These are phyloP conservation scores for Heracleum sosnowskyi DNA, from an alignment of 129 eudicot genomes.

Conservation along the genomic window DNA sequence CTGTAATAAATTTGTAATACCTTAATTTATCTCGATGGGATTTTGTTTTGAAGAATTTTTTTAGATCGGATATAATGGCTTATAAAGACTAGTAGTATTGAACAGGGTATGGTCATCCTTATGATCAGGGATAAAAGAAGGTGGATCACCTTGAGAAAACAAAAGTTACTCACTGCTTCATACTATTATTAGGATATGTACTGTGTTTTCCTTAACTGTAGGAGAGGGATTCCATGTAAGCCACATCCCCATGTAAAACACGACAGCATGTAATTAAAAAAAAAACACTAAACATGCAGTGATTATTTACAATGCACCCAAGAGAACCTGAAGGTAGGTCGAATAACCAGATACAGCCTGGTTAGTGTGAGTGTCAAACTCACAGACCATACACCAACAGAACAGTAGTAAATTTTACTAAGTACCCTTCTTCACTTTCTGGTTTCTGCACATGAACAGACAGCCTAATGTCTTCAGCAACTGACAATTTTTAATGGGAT, in stretches of 20 bases:
- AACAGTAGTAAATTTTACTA: not conserved
- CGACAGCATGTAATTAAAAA: not conserved
- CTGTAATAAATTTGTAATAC: not conserved
- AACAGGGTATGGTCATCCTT: slow-evolving; percentile 30
- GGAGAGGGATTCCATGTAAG: not conserved
- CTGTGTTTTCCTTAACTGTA: not conserved
- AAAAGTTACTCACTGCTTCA: not conserved
- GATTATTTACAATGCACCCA: not conserved
- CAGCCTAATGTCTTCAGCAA: not conserved
- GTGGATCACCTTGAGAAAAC: slow-evolving; percentile 4
- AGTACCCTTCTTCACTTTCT: not conserved
- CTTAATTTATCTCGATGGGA: not conserved
- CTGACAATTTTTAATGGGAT: not conserved
- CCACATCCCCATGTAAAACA: not conserved
- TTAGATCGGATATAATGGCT: slow-evolving; percentile 4
- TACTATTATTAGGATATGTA: not conserved
- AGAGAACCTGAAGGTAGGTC: not conserved
- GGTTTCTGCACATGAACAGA: not conserved
- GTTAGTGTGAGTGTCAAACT: too few species aligned
- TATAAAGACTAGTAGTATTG: slow-evolving; percentile 16
- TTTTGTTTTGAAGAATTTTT: not conserved
- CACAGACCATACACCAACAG: not conserved
- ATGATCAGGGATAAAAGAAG: slow-evolving; percentile 18
- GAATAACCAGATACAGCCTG: not conserved
- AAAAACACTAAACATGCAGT: not conserved